Percentiles rank a stretch among this genome's conserved stretches.
phyloP scores from a whole-genome alignment of 1,284 basidiomycete species.

The Papiliotrema terrestris region DNA sequence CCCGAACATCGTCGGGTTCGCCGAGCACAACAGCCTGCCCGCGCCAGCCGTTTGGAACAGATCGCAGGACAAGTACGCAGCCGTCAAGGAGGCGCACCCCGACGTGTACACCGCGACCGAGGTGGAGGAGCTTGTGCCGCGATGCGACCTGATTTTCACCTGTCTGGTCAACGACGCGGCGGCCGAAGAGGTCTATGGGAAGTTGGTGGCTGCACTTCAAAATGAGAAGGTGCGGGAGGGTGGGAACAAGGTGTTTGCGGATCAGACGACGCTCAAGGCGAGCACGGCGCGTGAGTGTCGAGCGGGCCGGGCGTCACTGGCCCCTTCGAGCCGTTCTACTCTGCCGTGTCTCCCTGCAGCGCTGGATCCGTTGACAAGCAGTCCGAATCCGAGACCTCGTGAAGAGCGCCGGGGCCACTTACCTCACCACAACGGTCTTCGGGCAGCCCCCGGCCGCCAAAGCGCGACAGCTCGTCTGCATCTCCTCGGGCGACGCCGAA shows the following conservation, averaged over 20 bases:
- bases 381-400: constrained; percentile 25
- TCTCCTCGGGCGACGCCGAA: constrained; percentile 22
- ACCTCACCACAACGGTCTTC: constrained; percentile 35
- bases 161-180: constrained; percentile 35
- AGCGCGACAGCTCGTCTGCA: constrained; percentile 26
- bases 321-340: too few species aligned
- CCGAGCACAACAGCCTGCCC: constrained; percentile 11
- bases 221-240: constrained; percentile 2
- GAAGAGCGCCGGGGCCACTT: constrained; percentile 16
- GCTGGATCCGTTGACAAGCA: constrained; percentile 2
- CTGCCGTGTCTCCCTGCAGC: too few species aligned
- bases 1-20: constrained; percentile 25
- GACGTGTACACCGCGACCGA: constrained; percentile 14
- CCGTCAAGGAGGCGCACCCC: constrained; percentile 9
- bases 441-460: constrained; percentile 33
- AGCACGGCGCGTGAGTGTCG: constrained; percentile 30
- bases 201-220: constrained; percentile 12
- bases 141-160: constrained; percentile 25
- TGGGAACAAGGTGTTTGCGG: constrained; percentile 27
- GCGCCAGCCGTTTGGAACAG: constrained; percentile 34
- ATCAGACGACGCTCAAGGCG: constrained; percentile 32
- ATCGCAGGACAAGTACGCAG: constrained; percentile 26
- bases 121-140: constrained; percentile 18
- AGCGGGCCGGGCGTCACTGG: too few species aligned
- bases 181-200: constrained; percentile 19